phyloP scores from a whole-genome alignment of 2,329 filamentous ascomycete species.

The Fusarium anguioides region DNA sequence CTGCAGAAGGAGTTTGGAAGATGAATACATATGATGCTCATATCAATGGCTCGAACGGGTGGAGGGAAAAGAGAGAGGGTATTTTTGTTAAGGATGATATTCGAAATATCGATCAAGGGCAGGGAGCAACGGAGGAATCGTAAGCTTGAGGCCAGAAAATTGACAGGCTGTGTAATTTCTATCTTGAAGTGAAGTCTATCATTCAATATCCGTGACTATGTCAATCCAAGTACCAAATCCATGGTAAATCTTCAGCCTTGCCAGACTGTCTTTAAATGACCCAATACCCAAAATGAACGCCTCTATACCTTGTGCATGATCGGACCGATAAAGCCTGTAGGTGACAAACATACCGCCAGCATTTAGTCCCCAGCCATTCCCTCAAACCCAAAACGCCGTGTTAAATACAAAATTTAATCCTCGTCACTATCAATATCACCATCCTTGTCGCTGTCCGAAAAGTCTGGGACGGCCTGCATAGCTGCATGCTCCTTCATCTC shows the following conservation, averaged over 20 bases:
- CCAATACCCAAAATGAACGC: slow-evolving; percentile 26
- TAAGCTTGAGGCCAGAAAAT: background rate
- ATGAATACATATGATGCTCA: slow-evolving; percentile 57
- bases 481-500: slow-evolving; percentile 89
- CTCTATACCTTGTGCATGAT: slow-evolving; percentile 25
- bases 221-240: background rate
- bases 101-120: slow-evolving; percentile 1
- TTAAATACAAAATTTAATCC: slow-evolving; percentile 24
- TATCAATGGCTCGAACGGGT: slow-evolving; percentile 51
- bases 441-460: slow-evolving; percentile 61
- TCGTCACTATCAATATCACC: slow-evolving; percentile 53
- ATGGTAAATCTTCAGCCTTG: background rate
- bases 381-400: slow-evolving; percentile 2
- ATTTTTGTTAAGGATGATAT: slow-evolving; percentile 53
- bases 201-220: background rate
- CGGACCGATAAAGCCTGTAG: slow-evolving; percentile 12
- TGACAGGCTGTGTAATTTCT: slow-evolving; percentile 18
- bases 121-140: background rate
- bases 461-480: slow-evolving; percentile 62
- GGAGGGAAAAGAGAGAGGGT: slow-evolving; percentile 58
- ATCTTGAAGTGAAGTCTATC: slow-evolving; percentile 18
- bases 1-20: slow-evolving; percentile 59
- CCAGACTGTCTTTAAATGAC: slow-evolving; percentile 7
- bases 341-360: slow-evolving; percentile 1
- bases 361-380: background rate